These are phyloP conservation scores for Leishmania gerbilli DNA, from an alignment of 208 protist genomes.

Conservation along the genomic window DNA sequence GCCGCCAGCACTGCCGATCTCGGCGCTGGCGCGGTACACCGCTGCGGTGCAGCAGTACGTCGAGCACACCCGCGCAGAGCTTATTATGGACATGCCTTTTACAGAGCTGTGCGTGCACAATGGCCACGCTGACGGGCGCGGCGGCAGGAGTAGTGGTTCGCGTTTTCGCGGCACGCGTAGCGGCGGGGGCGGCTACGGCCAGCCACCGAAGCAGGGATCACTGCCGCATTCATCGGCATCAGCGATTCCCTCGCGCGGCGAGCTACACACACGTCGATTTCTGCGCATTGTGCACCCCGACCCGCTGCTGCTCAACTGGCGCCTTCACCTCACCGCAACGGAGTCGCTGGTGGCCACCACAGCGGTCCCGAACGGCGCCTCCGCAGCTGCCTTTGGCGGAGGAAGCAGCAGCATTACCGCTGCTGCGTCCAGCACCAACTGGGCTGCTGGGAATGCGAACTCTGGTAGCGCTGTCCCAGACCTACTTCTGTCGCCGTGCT, in stretches of 20 bases:
- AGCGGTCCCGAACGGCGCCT: not conserved
- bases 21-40: conserved; percentile 46
- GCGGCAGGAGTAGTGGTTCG: not conserved
- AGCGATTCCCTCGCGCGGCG: conserved; percentile 40
- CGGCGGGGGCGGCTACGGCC: conserved; percentile 2
- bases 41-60: conserved; percentile 48
- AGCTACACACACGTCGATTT: conserved; percentile 61
- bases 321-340: conserved; percentile 20
- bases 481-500: conserved; percentile 42
- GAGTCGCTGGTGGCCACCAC: conserved; percentile 11
- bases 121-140: not conserved
- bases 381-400: not conserved
- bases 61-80: conserved; percentile 23
- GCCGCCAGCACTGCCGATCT: conserved; percentile 13
- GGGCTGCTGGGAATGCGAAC: not conserved
- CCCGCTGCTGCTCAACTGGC: conserved; percentile 40
- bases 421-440: not conserved
- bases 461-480: not conserved
- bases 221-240: not conserved
- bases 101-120: conserved; percentile 10
- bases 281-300: conserved; percentile 51
- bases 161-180: conserved; percentile 1
- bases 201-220: not conserved
- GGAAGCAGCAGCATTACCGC: not conserved
- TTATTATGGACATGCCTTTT: conserved; percentile 25